Evolutionary conservation across 164 flowering plant species (phyloP), one percentile per base, ranked within the genome.

Genomic region (Amborella trichopoda): DNA sequence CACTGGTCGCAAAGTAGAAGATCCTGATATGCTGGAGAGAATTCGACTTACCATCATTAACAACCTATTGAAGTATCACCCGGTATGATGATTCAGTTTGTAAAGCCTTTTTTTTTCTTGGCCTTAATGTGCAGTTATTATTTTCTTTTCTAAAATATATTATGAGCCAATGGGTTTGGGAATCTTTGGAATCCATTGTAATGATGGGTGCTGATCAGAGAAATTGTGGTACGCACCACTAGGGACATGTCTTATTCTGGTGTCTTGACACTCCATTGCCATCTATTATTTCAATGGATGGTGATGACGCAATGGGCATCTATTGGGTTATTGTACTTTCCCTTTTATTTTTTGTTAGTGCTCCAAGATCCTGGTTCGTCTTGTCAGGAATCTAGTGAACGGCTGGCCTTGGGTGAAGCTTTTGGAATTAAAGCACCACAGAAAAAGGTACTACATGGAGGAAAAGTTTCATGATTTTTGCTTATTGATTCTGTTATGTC

Each of bases 351-450:
- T 23, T 4, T 25, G 34, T 46, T 4, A 19, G 4, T 33, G 25
- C 14, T 27, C 40, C 28, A 3, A 9, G 45, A n/a, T 26, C 32
- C 3, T 40, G 5, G 6, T n/a, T n/a, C n/a, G n/a, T 28, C n/a
- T 36, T 49, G 39, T 10, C 54, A 91, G 96, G 99, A 91, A 64
- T 87, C 91, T 49, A 91, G 96, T 59, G 78, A 61, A 55, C 64
- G 48, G 46, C 95, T 85, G 60, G 95, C 91, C 17, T 70, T 85
- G 88, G 95, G 95, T 32, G 91, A 81, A 61, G 80, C 78, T 47
- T 91, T 91, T 72, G 99, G 99, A 50, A 68, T 84, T 45, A 76
- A 76, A 63, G 77, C 90, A 54, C 94, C 96, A 36, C 67, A 66
- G 50, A 72, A 74, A 64, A 80, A 87, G 95, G 96, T 91, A 38